A percentile compares a stretch with the other conserved stretches of the same genome.
Conservation (phyloP, 257 asterid genomes). For the Misopates orontium region DNA sequence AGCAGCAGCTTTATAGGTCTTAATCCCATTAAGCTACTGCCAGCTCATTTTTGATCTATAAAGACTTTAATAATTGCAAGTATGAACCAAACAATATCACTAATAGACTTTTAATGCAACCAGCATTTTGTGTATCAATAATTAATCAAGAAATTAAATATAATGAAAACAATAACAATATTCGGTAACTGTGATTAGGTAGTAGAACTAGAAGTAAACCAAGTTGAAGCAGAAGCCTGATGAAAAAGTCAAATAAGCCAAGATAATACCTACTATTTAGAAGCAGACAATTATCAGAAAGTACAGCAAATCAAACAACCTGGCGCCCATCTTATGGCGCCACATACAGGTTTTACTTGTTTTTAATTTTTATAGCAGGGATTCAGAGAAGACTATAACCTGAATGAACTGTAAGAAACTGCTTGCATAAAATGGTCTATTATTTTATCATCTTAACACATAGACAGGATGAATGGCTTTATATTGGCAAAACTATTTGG, state of each 20-base stretch:
- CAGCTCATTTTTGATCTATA: no score
- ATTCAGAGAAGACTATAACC: background rate
- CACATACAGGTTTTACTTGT: no score
- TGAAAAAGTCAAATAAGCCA: conserved; percentile 16
- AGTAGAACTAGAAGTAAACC: background rate
- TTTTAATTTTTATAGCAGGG: background rate
- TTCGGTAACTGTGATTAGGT: conserved; percentile 2
- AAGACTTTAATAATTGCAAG: no score
- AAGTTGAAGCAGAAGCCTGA: background rate
- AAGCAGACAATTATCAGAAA: no score
- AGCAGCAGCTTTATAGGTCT: no score
- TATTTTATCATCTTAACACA: background rate
- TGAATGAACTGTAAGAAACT: background rate
- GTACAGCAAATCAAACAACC: background rate
- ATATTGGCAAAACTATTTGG: background rate
- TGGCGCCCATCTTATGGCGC: no score
- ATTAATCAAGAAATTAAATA: background rate
- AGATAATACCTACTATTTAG: conserved; percentile 4
- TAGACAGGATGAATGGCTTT: background rate
- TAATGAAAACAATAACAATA: background rate
- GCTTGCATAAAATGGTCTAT: background rate
- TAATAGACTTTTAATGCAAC: no score
- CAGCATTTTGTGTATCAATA: no score
- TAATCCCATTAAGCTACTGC: no score
- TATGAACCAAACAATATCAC: no score